These are phyloP conservation scores for Athelia sp. DNA, from an alignment of 1,284 basidiomycete genomes.

Conservation along the genomic window DNA sequence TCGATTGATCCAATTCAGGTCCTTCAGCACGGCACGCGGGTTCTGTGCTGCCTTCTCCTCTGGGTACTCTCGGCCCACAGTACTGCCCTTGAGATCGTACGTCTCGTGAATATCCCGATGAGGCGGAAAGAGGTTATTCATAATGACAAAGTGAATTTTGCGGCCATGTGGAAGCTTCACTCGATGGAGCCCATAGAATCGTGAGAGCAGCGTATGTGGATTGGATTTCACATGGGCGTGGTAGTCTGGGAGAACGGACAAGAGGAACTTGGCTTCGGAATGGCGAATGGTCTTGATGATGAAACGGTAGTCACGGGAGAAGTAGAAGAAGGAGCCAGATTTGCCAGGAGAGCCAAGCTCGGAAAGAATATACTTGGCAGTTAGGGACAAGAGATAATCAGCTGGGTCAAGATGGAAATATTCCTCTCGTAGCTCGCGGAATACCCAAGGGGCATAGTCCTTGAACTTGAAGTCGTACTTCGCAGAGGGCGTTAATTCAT, in stretches of 20 bases:
- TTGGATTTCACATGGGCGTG: constrained; percentile 86
- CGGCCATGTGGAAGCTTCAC: constrained; percentile 92
- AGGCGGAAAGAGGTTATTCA: constrained; percentile 99
- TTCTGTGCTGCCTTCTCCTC: constrained; percentile 82
- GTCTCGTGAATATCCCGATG: constrained; percentile 98
- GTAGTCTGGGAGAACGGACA: constrained; percentile 82
- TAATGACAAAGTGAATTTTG: constrained; percentile 99
- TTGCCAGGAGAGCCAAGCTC: constrained; percentile 99
- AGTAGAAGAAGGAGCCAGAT: constrained; percentile 99
- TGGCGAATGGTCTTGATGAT: constrained; percentile 99
- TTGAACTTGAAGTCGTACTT: constrained; percentile 99
- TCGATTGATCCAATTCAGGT: constrained; percentile 93
- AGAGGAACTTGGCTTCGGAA: constrained; percentile 90
- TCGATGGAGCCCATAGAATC: constrained; percentile 96
- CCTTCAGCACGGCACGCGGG: constrained; percentile 88
- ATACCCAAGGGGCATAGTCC: constrained; percentile 98
- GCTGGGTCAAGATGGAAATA: constrained; percentile 95
- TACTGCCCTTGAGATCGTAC: constrained; percentile 95
- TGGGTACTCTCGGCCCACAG: constrained; percentile 84
- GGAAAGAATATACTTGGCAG: constrained; percentile 95
- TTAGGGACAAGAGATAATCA: constrained; percentile 94
- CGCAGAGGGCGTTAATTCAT: constrained; percentile 95
- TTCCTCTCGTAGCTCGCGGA: constrained; percentile 91
- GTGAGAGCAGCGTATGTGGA: constrained; percentile 89
- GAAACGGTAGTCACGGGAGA: constrained; percentile 97